Conservation (phyloP, 2,329 filamentous ascomycete genomes). For the Tolypocladium pustulatum region DNA sequence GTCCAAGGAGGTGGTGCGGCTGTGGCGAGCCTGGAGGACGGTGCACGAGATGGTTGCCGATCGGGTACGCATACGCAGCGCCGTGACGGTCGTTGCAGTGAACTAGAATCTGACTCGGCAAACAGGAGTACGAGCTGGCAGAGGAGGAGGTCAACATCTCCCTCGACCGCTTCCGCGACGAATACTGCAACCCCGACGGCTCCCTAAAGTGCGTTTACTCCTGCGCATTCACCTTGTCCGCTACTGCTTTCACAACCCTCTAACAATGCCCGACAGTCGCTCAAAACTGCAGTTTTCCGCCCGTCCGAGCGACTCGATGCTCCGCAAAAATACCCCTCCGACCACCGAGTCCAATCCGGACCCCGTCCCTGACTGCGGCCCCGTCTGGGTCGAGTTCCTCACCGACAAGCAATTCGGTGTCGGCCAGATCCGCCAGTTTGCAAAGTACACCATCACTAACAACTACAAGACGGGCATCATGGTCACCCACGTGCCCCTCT, state of each 20-base stretch:
- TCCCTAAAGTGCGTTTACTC: slow-evolving; percentile 55
- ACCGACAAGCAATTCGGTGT: slow-evolving; percentile 72
- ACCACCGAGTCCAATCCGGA: slow-evolving; percentile 59
- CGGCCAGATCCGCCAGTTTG: slow-evolving; percentile 84
- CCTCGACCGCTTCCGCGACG: slow-evolving; percentile 66
- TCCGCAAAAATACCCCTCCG: slow-evolving; percentile 69
- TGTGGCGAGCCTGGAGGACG: slow-evolving; percentile 92
- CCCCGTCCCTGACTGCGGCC: slow-evolving; percentile 66
- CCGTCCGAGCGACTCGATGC: slow-evolving; percentile 73
- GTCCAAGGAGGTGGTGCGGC: slow-evolving; percentile 48
- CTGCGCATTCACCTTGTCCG: neutral
- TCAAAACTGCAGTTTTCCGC: slow-evolving; percentile 80
- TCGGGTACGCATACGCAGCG: slow-evolving; percentile 47
- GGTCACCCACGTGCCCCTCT: slow-evolving; percentile 73
- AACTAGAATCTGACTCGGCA: neutral
- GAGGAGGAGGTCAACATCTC: slow-evolving; percentile 83
- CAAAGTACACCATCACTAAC: slow-evolving; percentile 67
- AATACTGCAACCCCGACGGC: slow-evolving; percentile 64
- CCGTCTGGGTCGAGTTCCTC: slow-evolving; percentile 90
- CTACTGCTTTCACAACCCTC: neutral
- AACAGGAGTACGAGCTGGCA: slow-evolving; percentile 81
- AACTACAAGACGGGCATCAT: slow-evolving; percentile 87
- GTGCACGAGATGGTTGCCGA: slow-evolving; percentile 92
- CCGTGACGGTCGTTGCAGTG: neutral
- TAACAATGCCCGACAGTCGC: slow-evolving; percentile 45